phyloP scores from a whole-genome alignment of 441 rosid species.

The Brassica hybrid region DNA sequence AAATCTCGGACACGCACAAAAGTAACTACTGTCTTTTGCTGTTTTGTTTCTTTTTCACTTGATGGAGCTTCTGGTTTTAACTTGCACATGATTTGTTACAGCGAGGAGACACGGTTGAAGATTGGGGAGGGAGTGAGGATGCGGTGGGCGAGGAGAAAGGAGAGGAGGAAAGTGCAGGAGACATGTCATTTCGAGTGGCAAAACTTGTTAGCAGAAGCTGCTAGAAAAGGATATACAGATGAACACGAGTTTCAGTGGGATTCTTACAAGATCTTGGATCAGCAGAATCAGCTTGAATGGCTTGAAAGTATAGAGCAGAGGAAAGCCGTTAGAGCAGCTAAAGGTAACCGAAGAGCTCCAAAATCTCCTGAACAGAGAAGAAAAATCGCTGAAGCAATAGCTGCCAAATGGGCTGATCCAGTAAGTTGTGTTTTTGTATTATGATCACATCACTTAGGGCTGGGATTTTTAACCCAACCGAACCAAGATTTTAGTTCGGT shows the following conservation, averaged over 20 bases:
- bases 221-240: conserved; percentile 63
- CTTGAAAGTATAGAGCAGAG: conserved; percentile 64
- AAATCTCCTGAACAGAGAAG: conserved; percentile 82
- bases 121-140: conserved; percentile 75
- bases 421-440: conserved; percentile 52
- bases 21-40: conserved; percentile 48
- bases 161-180: conserved; percentile 65
- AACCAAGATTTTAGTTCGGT: too few species aligned
- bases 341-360: conserved; percentile 78
- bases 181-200: conserved; percentile 81
- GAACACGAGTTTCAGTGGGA: conserved; percentile 84
- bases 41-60: background rate
- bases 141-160: conserved; percentile 74
- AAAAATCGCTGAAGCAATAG: conserved; percentile 90
- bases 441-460: background rate
- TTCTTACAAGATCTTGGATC: conserved; percentile 61
- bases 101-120: conserved; percentile 77
- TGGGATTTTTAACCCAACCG: too few species aligned
- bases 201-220: conserved; percentile 85
- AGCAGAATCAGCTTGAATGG: conserved; percentile 77
- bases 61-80: background rate
- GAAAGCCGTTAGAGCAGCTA: conserved; percentile 58
- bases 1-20: conserved; percentile 81
- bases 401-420: conserved; percentile 98
- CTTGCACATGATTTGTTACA: conserved; percentile 42